Conservation (phyloP, 2,329 filamentous ascomycete species). For the Fusarium verticillioides region DNA sequence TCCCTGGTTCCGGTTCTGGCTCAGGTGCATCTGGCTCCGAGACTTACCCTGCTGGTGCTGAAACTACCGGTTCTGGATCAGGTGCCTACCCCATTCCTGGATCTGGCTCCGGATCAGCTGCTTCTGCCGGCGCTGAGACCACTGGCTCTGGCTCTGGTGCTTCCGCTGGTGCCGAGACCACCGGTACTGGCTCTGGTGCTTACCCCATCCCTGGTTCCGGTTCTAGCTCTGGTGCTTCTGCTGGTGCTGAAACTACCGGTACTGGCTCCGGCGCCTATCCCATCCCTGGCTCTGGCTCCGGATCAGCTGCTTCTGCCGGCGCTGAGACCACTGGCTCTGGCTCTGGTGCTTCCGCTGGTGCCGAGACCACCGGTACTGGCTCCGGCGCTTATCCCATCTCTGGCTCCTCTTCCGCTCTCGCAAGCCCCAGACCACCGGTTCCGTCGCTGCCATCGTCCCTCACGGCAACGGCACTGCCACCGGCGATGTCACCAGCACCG, state of each 20-base stretch:
- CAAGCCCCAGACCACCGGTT: neutral
- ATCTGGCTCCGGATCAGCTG: too few relatives aligned
- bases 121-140: neutral
- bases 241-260: neutral
- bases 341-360: neutral
- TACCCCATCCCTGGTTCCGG: too few relatives aligned
- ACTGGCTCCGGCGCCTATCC: neutral
- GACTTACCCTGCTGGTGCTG: neutral
- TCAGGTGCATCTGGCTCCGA: neutral
- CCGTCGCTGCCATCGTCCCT: neutral
- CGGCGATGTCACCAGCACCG: slow-evolving; percentile 39
- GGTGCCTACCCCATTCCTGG: neutral
- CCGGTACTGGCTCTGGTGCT: neutral
- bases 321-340: too few relatives aligned
- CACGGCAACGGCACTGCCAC: slow-evolving; percentile 5
- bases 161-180: neutral
- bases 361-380: neutral
- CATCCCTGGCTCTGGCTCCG: neutral
- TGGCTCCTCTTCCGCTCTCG: neutral
- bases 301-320: too few relatives aligned
- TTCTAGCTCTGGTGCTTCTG: neutral
- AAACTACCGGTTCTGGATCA: neutral
- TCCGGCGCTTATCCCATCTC: neutral
- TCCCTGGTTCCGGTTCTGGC: too few relatives aligned
- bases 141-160: neutral